Percentiles rank a stretch among this genome's conserved stretches.
Evolutionary conservation across 768 basidiomycete genomes (phyloP).

Genomic region (Serpula lacrymans): DNA sequence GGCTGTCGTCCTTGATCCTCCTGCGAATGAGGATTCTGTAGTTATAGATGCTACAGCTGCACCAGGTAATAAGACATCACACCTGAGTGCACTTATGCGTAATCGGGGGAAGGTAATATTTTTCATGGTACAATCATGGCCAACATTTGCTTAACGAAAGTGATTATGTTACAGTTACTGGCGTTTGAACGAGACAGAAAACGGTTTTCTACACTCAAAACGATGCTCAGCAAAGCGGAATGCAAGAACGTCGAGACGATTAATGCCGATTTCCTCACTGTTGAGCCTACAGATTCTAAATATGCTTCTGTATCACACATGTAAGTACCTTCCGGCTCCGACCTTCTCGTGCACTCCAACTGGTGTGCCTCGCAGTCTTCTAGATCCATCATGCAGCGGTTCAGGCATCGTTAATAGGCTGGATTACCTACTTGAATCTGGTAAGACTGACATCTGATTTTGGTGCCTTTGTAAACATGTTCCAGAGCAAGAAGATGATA

Average conservation of each 20-base stretch:
- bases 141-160: background rate
- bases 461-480: constrained; percentile 1
- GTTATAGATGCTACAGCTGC: constrained; percentile 96
- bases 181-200: constrained; percentile 88
- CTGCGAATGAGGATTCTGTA: constrained; percentile 43
- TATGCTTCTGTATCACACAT: constrained; percentile 80
- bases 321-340: constrained; percentile 43
- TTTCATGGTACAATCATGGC: constrained; percentile 1
- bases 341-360: background rate
- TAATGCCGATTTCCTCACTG: constrained; percentile 79
- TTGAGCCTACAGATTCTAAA: constrained; percentile 62
- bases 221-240: constrained; percentile 81
- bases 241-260: constrained; percentile 78
- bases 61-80: constrained; percentile 97
- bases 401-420: constrained; percentile 90
- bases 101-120: constrained; percentile 71
- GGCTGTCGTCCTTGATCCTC: constrained; percentile 80
- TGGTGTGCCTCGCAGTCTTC: constrained; percentile 47
- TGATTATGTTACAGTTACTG: constrained; percentile 46
- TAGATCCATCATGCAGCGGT: constrained; percentile 96
- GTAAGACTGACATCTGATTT: constrained; percentile 39
- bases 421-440: constrained; percentile 77
- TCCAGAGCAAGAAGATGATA: constrained; percentile 56
- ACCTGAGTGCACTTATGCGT: constrained; percentile 84
- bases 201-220: constrained; percentile 78